Evolutionary conservation across 805 yeast species (phyloP).

Genomic region (Saturnispora ahearnii): DNA sequence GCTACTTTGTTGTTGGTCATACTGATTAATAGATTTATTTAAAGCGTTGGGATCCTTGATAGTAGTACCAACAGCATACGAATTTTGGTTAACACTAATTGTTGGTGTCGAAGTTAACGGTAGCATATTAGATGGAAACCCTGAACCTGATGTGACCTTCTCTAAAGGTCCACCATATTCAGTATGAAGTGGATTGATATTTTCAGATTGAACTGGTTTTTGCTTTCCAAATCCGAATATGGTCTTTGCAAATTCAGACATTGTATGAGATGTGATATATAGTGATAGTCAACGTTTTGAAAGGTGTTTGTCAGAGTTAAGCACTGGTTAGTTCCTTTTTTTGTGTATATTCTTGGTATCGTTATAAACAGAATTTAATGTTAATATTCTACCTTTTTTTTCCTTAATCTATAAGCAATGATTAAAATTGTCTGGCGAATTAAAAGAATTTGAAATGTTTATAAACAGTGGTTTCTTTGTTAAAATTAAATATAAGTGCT

Average conservation of each 20-base stretch:
- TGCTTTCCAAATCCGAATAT: conserved; percentile 17
- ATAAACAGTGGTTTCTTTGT: neutral
- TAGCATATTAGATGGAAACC: conserved; percentile 30
- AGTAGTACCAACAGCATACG: conserved; percentile 64
- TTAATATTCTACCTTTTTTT: neutral
- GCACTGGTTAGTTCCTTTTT: neutral
- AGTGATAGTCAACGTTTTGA: neutral
- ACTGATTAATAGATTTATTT: conserved; percentile 28
- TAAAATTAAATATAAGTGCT: neutral
- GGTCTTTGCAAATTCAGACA: conserved; percentile 22
- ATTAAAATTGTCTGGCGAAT: neutral
- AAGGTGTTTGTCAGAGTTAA: no score
- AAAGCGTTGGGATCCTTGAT: conserved; percentile 30
- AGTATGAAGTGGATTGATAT: conserved; percentile 11
- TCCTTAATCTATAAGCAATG: neutral
- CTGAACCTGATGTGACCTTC: conserved; percentile 9
- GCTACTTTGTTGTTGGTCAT: conserved; percentile 17
- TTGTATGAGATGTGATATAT: neutral
- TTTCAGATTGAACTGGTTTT: conserved; percentile 6
- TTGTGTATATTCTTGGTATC: neutral
- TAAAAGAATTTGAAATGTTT: neutral
- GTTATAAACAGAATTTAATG: neutral
- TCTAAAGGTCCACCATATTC: conserved; percentile 9
- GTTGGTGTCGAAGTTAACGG: conserved; percentile 53
- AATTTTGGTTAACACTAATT: conserved; percentile 53